A percentile compares a stretch with the other conserved stretches of the same genome.
phyloP scores from a whole-genome alignment of 495 filamentous ascomycete genomes.

The Penicillium arizonense region DNA sequence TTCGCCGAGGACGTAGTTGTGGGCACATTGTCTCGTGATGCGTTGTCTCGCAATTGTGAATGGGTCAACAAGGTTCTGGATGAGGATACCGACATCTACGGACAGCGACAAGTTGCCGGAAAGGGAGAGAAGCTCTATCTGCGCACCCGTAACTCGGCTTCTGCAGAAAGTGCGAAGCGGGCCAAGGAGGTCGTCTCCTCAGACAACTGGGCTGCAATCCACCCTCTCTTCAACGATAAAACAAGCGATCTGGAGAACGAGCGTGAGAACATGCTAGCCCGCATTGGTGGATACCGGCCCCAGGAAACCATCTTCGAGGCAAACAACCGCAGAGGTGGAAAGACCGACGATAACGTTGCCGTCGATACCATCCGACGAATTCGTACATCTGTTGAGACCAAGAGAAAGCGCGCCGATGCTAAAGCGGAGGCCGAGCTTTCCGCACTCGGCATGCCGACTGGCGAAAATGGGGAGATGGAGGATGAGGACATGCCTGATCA shows the following conservation, averaged over 20 bases:
- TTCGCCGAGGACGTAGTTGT: slow-evolving; percentile 80
- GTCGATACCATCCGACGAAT: slow-evolving; percentile 75
- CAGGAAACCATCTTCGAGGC: slow-evolving; percentile 94
- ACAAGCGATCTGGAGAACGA: slow-evolving; percentile 61
- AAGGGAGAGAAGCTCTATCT: slow-evolving; percentile 93
- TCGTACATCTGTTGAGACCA: slow-evolving; percentile 53
- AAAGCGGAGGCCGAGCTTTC: slow-evolving; percentile 29
- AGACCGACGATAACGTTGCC: slow-evolving; percentile 56
- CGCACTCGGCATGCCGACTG: slow-evolving; percentile 25
- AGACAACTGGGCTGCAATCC: slow-evolving; percentile 65
- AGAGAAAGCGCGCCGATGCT: slow-evolving; percentile 35
- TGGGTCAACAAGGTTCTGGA: slow-evolving; percentile 73
- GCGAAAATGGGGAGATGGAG: slow-evolving; percentile 35
- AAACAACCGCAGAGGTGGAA: slow-evolving; percentile 63
- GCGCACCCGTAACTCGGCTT: slow-evolving; percentile 84
- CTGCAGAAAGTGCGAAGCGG: slow-evolving; percentile 81
- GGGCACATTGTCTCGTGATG: slow-evolving; percentile 66
- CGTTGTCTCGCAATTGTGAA: slow-evolving; percentile 71
- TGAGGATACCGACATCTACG: slow-evolving; percentile 69
- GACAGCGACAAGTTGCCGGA: slow-evolving; percentile 67
- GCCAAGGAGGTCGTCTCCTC: slow-evolving; percentile 69
- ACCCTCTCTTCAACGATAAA: slow-evolving; percentile 73
- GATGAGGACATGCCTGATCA: slow-evolving; percentile 37
- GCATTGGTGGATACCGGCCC: slow-evolving; percentile 82
- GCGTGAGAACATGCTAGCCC: slow-evolving; percentile 79